Evolutionary conservation across 495 filamentous ascomycete species (phyloP).

Genomic region (Hypoxylon perforatum): DNA sequence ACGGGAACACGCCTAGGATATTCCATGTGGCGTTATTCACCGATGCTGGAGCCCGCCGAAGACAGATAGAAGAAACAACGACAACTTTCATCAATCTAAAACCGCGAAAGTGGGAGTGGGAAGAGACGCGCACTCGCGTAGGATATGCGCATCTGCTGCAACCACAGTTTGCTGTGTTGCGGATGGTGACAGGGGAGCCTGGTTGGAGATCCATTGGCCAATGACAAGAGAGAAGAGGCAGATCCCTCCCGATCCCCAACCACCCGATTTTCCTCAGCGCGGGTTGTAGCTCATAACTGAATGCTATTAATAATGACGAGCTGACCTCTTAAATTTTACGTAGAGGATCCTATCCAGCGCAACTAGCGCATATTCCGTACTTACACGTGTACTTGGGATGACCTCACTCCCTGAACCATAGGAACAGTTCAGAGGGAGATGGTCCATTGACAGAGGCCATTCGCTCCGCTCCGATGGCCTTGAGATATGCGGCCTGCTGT

Average conservation of each 20-base stretch:
- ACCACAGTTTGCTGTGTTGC: constrained; percentile 41
- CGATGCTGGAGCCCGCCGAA: constrained; percentile 7
- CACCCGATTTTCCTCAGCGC: constrained; percentile 38
- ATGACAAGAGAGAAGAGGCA: constrained; percentile 24
- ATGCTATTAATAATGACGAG: constrained; percentile 43
- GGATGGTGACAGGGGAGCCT: constrained; percentile 37
- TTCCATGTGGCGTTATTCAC: constrained; percentile 41
- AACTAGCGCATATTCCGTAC: constrained; percentile 11
- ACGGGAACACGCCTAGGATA: constrained; percentile 27
- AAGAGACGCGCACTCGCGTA: constrained; percentile 8
- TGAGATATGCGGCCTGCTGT: constrained; percentile 31
- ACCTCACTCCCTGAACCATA: constrained; percentile 14
- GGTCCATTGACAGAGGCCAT: neutral
- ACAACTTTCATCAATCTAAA: constrained; percentile 21
- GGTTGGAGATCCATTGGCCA: constrained; percentile 39
- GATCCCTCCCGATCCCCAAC: constrained; percentile 42
- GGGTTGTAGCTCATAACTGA: constrained; percentile 30
- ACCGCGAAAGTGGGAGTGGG: neutral
- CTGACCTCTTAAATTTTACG: constrained; percentile 16
- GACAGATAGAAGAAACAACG: neutral
- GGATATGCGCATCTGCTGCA: constrained; percentile 31
- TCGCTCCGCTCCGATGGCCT: constrained; percentile 10
- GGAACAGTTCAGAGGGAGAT: constrained; percentile 1
- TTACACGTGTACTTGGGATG: constrained; percentile 1
- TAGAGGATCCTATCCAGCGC: constrained; percentile 15